These are phyloP conservation scores for Annulohypoxylon moriforme DNA, from an alignment of 495 filamentous ascomycete species.

Conservation along the genomic window DNA sequence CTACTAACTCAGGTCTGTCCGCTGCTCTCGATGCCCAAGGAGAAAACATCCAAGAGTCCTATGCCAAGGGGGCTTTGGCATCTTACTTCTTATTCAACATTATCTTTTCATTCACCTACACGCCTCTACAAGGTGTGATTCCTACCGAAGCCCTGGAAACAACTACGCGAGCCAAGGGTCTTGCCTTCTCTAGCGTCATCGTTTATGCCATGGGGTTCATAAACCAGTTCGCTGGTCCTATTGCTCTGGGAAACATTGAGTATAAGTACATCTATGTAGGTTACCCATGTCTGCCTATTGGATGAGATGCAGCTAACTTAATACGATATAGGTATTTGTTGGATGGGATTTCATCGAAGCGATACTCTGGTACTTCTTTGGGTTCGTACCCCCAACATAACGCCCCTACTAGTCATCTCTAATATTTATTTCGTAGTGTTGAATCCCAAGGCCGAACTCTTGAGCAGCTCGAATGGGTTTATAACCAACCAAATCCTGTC, in stretches of 20 bases:
- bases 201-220: slow-evolving; percentile 60
- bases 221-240: slow-evolving; percentile 64
- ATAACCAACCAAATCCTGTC: slow-evolving; percentile 61
- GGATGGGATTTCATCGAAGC: slow-evolving; percentile 60
- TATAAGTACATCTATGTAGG: slow-evolving; percentile 62
- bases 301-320: neutral
- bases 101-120: slow-evolving; percentile 70
- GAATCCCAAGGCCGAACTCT: slow-evolving; percentile 63
- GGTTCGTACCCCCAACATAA: slow-evolving; percentile 50
- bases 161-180: slow-evolving; percentile 62
- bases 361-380: slow-evolving; percentile 60
- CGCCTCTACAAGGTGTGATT: slow-evolving; percentile 69
- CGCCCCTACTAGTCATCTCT: neutral
- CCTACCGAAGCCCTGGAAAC: slow-evolving; percentile 66
- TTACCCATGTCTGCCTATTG: slow-evolving; percentile 2
- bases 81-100: slow-evolving; percentile 70
- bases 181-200: slow-evolving; percentile 58
- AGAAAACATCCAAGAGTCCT: slow-evolving; percentile 50
- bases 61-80: slow-evolving; percentile 58
- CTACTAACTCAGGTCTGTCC: slow-evolving; percentile 60
- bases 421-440: slow-evolving; percentile 49
- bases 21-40: slow-evolving; percentile 55
- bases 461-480: slow-evolving; percentile 64
- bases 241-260: slow-evolving; percentile 59
- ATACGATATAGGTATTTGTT: slow-evolving; percentile 51